Percentiles rank a stretch among this genome's conserved stretches.
Conservation (phyloP, 441 rosid species). For the Arabidopsis lyrata region DNA sequence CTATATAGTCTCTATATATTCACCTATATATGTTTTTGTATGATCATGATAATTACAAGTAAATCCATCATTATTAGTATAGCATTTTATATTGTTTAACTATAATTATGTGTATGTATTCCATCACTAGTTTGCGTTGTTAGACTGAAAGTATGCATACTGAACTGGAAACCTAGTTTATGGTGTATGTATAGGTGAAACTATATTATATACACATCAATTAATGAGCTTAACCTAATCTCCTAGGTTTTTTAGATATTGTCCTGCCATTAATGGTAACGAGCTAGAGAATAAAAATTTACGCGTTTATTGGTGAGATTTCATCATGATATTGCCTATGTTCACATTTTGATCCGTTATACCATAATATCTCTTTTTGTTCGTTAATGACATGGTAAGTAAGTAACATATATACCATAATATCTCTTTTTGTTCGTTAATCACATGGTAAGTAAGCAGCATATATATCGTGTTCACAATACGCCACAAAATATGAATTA, state of each 20-base stretch:
- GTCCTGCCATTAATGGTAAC: conserved; percentile 28
- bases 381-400: conserved; percentile 32
- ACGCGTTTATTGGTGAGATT: conserved; percentile 36
- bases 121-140: conserved; percentile 4
- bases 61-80: conserved; percentile 10
- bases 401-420: not conserved
- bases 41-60: conserved; percentile 18
- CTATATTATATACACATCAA: conserved; percentile 4
- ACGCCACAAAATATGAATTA: conserved; percentile 20
- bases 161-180: conserved; percentile 35
- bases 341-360: conserved; percentile 41
- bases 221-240: conserved; percentile 32
- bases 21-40: not conserved
- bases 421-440: conserved; percentile 3
- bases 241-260: conserved; percentile 30
- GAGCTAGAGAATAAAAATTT: conserved; percentile 23
- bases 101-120: not conserved
- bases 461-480: conserved; percentile 25
- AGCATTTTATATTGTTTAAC: not conserved
- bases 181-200: conserved; percentile 20
- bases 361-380: conserved; percentile 1
- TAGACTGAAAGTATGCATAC: conserved; percentile 1
- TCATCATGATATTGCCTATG: conserved; percentile 23
- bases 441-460: conserved; percentile 27
- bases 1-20: not conserved